Evolutionary conservation across 768 basidiomycete genomes (phyloP).

Genomic region (Hypholoma sublateritium): DNA sequence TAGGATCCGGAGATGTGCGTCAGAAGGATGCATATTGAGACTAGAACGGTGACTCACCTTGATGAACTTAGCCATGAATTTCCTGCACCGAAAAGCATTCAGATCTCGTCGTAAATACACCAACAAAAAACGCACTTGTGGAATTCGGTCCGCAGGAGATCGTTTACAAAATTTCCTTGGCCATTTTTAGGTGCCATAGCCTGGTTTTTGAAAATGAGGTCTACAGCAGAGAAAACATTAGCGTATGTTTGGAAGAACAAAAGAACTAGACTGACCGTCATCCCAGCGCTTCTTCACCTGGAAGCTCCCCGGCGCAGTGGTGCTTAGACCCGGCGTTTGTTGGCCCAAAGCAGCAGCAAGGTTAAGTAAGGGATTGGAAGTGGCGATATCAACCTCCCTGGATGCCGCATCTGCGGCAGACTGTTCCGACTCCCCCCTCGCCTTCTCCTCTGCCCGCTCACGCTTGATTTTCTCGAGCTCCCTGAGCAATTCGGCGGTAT

Average conservation of each 20-base stretch:
- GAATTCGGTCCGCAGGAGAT: constrained; percentile 90
- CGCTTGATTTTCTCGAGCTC: constrained; percentile 99
- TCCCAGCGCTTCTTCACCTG: constrained; percentile 95
- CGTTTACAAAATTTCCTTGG: constrained; percentile 89
- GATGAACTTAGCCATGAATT: constrained; percentile 92
- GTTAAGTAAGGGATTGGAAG: constrained; percentile 85
- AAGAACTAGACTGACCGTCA: constrained; percentile 59
- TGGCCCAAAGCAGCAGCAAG: constrained; percentile 89
- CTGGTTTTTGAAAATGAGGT: constrained; percentile 99
- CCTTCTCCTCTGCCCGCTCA: constrained; percentile 93
- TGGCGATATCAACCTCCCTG: constrained; percentile 83
- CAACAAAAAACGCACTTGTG: constrained; percentile 64
- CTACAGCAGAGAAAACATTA: constrained; percentile 36
- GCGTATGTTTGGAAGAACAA: neutral
- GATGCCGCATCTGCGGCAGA: constrained; percentile 56
- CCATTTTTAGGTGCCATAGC: constrained; percentile 65
- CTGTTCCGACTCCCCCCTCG: constrained; percentile 74
- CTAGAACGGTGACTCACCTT: constrained; percentile 47
- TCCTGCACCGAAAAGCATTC: constrained; percentile 43
- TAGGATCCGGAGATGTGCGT: constrained; percentile 7
- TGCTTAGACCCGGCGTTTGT: constrained; percentile 62
- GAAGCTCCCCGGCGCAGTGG: constrained; percentile 79
- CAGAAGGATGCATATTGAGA: neutral
- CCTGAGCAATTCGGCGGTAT: constrained; percentile 89
- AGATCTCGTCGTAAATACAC: neutral